Conservation (phyloP, 139 green algal species). For the Chlorella sp. region DNA sequence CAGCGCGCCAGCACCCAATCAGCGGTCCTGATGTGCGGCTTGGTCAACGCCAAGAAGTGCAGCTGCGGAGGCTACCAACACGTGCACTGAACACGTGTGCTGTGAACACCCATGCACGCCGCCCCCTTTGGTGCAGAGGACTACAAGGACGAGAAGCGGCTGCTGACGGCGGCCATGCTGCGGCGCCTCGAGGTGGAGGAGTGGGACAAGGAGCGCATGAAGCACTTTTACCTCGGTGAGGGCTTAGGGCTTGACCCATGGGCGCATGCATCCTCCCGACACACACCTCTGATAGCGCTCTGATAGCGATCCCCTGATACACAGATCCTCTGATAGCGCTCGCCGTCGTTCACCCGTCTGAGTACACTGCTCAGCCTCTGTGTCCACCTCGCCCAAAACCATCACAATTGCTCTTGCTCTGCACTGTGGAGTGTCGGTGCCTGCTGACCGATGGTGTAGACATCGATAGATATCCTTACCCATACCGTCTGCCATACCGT, state of each 20-base stretch:
- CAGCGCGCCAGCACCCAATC: neutral
- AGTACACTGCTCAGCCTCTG: neutral
- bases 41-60: neutral
- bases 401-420: too few relatives aligned
- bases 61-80: neutral
- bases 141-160: slow-evolving; percentile 40
- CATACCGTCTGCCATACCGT: neutral
- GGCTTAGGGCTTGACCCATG: too few relatives aligned
- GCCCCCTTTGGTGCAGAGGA: slow-evolving; percentile 8
- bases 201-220: slow-evolving; percentile 58
- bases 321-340: too few relatives aligned
- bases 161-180: slow-evolving; percentile 38
- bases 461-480: too few relatives aligned
- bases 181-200: slow-evolving; percentile 55
- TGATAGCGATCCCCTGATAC: too few relatives aligned
- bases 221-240: slow-evolving; percentile 43
- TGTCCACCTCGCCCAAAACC: neutral
- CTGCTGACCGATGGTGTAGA: too few relatives aligned
- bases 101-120: neutral
- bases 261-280: too few relatives aligned
- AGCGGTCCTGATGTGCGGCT: neutral
- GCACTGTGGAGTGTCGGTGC: too few relatives aligned
- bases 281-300: too few relatives aligned
- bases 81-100: too few relatives aligned
- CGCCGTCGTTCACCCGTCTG: too few relatives aligned